Evolutionary conservation across 768 basidiomycete genomes (phyloP), one percentile per base, ranked within the genome.

Genomic region (Hebeloma cylindrosporum): DNA sequence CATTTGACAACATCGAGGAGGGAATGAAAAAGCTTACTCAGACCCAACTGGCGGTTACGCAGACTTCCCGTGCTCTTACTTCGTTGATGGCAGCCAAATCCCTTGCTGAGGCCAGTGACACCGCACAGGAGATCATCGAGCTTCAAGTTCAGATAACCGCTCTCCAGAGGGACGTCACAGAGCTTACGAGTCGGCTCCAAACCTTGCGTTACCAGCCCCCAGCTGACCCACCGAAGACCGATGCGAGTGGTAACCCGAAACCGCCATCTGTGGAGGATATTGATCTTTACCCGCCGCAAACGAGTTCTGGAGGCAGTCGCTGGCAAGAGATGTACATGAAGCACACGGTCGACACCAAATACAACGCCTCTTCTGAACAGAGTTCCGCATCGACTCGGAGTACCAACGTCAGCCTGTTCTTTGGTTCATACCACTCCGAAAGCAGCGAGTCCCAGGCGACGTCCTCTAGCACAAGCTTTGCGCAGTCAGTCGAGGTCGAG

Each of bases 301-400:
- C 37, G 9, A 16, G 17, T 3, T 54, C 60, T 2, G 58, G 60
- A 6, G 60, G 60, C 4, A 59, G 57, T 33, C 55, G 60, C 9
- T 61, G 60, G 60, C 57, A 59, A 27, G 47, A 56, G 21, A 42
- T 61, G 13, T 31, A 37, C 1, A 32, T 61, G 27, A 47, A 22
- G 18, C 54, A 56, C 23, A 41, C 21, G 1, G 20, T 49, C 26
- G 23, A 40, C 5, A 42, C 22, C 20, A 34, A 29, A 18, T 51
- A 41, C 32, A 29, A 21, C 29, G n/a, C 44, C 7, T 41, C 44
- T 5, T 40, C 37, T 20, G 23, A 40, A 4, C 9, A 28, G 7
- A 27, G 22, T 6, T 17, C 29, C 16, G 18, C 44, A 1, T 34
- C 32, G 4, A 41, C 20, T 9, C n/a, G 23, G 16, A 45, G 36